Conservation (phyloP, 345 rosid genomes). For the Passiflora organensis region DNA sequence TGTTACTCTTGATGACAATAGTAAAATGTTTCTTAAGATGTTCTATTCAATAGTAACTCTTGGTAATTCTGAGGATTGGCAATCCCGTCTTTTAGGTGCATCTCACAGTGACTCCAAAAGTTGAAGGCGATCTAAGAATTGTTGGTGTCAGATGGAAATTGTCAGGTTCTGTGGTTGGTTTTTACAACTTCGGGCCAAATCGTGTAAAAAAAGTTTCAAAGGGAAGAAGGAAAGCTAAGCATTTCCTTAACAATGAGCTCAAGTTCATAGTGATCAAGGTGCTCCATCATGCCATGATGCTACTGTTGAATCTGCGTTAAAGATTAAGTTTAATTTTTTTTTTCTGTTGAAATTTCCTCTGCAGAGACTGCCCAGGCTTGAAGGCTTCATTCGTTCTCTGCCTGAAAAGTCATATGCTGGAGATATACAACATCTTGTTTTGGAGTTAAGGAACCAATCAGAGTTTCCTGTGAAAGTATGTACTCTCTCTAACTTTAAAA, state of each 20-base stretch:
- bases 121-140: constrained; percentile 81
- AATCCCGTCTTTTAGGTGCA: constrained; percentile 50
- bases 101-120: constrained; percentile 72
- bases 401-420: constrained; percentile 73
- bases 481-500: too few relatives aligned
- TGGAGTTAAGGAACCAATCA: constrained; percentile 71
- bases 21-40: neutral
- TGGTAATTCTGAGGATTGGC: constrained; percentile 6
- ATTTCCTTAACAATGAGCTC: constrained; percentile 44
- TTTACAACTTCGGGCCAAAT: constrained; percentile 50
- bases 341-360: constrained; percentile 3
- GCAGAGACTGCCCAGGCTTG: constrained; percentile 85
- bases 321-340: constrained; percentile 6
- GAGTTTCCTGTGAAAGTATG: constrained; percentile 69
- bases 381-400: constrained; percentile 54
- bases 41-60: constrained; percentile 1
- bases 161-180: constrained; percentile 73
- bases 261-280: constrained; percentile 88
- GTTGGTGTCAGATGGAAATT: constrained; percentile 90
- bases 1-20: too few relatives aligned
- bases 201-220: constrained; percentile 38
- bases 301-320: constrained; percentile 13
- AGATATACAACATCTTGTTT: constrained; percentile 60
- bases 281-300: constrained; percentile 2
- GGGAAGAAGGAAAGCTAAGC: constrained; percentile 51